phyloP scores from a whole-genome alignment of 2,329 filamentous ascomycete species.

The Geosmithia morbida region DNA sequence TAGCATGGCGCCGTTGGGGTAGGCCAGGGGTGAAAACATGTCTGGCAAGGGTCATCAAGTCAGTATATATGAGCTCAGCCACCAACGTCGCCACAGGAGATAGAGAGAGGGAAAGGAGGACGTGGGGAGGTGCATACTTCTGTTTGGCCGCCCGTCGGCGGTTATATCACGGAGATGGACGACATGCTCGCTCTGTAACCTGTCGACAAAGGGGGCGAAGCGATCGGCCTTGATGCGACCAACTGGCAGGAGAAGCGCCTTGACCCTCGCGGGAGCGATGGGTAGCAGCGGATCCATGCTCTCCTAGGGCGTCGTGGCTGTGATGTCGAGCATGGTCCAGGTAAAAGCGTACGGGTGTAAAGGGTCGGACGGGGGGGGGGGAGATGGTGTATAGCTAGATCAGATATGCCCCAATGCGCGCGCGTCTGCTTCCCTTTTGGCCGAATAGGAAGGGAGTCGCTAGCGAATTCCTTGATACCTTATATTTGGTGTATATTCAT shows the following conservation, averaged over 20 bases:
- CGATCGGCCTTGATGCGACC: conserved; percentile 72
- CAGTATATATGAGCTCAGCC: not conserved
- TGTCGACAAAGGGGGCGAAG: conserved; percentile 65
- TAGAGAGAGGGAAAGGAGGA: not conserved
- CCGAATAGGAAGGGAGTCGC: too few relatives aligned
- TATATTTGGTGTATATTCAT: too few relatives aligned
- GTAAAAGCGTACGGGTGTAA: not conserved
- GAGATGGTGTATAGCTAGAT: not conserved
- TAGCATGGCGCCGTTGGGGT: conserved; percentile 72
- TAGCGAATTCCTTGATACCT: too few relatives aligned
- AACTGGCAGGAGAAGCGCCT: conserved; percentile 73
- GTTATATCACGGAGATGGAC: conserved; percentile 77
- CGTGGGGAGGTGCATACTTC: conserved; percentile 42
- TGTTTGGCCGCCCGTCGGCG: conserved; percentile 69
- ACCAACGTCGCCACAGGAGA: not conserved
- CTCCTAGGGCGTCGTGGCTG: conserved; percentile 41
- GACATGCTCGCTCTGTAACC: conserved; percentile 65
- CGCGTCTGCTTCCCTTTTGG: too few relatives aligned
- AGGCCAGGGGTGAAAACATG: conserved; percentile 86
- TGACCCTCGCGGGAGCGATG: conserved; percentile 80
- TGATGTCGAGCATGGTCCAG: conserved; percentile 2
- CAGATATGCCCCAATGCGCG: not conserved
- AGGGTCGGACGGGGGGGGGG: not conserved
- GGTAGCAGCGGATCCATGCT: conserved; percentile 80
- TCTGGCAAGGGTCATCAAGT: conserved; percentile 32